A percentile compares a stretch with the other conserved stretches of the same genome.
These are phyloP conservation scores for Akanthomyces uredinophilus DNA, from an alignment of 2,329 filamentous ascomycete species.

Conservation along the genomic window DNA sequence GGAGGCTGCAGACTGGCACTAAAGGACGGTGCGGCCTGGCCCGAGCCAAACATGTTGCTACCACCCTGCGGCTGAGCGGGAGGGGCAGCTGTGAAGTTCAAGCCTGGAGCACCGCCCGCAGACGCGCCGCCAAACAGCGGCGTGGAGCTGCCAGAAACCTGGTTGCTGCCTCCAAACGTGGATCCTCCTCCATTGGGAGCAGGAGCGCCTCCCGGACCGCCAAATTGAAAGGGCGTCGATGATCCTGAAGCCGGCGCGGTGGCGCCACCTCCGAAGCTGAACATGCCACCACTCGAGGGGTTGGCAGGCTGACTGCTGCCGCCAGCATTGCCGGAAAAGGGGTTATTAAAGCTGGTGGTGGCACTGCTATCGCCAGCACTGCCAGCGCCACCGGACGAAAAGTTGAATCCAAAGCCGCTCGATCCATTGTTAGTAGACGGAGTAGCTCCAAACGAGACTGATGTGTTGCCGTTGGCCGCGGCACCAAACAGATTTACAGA, in stretches of 20 bases:
- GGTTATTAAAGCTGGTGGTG: constrained; percentile 34
- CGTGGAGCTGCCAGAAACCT: constrained; percentile 20
- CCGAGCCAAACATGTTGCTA: constrained; percentile 30
- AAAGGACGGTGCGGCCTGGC: constrained; percentile 31
- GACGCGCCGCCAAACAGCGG: constrained; percentile 29
- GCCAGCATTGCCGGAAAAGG: constrained; percentile 29
- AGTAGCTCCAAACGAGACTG: constrained; percentile 34
- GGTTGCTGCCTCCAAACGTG: constrained; percentile 25
- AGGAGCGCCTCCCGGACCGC: constrained; percentile 22
- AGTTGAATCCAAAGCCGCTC: constrained; percentile 28
- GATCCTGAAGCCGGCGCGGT: constrained; percentile 25
- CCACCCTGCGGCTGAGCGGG: constrained; percentile 25
- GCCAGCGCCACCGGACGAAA: constrained; percentile 21
- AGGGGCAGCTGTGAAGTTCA: constrained; percentile 36
- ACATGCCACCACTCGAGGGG: constrained; percentile 27
- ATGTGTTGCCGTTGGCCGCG: constrained; percentile 22
- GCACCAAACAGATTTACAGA: constrained; percentile 36
- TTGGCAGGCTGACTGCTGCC: constrained; percentile 21
- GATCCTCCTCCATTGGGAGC: constrained; percentile 20
- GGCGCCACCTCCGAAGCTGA: constrained; percentile 34
- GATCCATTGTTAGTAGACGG: constrained; percentile 19
- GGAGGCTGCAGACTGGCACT: constrained; percentile 35
- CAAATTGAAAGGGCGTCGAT: constrained; percentile 35
- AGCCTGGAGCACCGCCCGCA: constrained; percentile 27
- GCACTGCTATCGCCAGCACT: constrained; percentile 20